Percentiles rank a stretch among this genome's conserved stretches.
Conservation (phyloP, 139 green algal species). For the Haematococcus sp. region DNA sequence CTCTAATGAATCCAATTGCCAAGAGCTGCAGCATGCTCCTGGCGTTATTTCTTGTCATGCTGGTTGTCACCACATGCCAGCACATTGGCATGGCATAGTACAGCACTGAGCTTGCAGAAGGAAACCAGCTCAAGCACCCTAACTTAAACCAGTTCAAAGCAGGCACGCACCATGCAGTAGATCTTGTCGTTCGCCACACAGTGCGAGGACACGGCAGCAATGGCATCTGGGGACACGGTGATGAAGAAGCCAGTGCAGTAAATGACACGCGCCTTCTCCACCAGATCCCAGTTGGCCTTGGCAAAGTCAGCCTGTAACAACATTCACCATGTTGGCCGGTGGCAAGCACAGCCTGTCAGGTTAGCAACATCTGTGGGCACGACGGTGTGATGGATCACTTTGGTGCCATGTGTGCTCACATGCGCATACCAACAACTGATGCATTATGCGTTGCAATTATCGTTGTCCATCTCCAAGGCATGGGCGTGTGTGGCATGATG, state of each 20-base stretch:
- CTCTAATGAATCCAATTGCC: too few species aligned
- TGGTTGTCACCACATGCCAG: background rate
- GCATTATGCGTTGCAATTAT: too few species aligned
- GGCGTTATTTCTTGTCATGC: background rate
- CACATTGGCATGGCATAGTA: too few species aligned
- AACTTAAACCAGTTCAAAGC: too few species aligned
- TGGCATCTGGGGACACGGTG: conserved; percentile 87
- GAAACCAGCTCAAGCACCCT: too few species aligned
- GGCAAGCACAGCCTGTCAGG: background rate
- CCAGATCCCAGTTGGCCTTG: conserved; percentile 74
- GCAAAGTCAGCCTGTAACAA: conserved; percentile 66
- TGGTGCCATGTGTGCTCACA: too few species aligned
- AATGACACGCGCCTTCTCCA: conserved; percentile 85
- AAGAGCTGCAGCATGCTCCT: too few species aligned
- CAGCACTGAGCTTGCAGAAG: too few species aligned
- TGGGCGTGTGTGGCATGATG: too few species aligned
- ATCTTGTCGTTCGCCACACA: conserved; percentile 84
- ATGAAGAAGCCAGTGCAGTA: conserved; percentile 99
- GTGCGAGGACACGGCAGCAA: conserved; percentile 84
- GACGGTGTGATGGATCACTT: too few species aligned
- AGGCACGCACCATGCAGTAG: conserved; percentile 66
- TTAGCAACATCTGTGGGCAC: background rate
- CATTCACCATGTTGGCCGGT: background rate
- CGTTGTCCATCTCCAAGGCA: too few species aligned
- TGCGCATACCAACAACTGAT: conserved; percentile 1